phyloP scores from a whole-genome alignment of 495 filamentous ascomycete species.

The Collariella sp. region DNA sequence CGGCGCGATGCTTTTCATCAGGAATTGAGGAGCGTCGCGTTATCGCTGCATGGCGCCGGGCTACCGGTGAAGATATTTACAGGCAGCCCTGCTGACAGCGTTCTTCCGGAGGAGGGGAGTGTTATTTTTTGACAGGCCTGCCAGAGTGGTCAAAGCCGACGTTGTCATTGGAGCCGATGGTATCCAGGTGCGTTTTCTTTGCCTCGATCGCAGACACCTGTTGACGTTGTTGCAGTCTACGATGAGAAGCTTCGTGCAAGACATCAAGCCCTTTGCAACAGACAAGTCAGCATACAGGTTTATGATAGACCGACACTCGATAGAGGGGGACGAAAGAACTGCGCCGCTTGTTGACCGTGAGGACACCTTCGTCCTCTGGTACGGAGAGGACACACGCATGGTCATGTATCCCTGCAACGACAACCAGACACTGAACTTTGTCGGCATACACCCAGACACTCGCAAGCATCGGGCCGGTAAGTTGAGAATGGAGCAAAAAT shows the following conservation, averaged over 20 bases:
- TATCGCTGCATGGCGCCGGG: conserved; percentile 28
- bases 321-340: conserved; percentile 40
- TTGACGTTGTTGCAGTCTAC: conserved; percentile 17
- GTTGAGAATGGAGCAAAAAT: too few species aligned
- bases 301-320: conserved; percentile 38
- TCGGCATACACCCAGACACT: conserved; percentile 48
- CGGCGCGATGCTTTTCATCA: conserved; percentile 45
- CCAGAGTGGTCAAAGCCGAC: conserved; percentile 27
- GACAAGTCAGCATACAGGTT: conserved; percentile 58
- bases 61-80: conserved; percentile 30
- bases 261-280: conserved; percentile 35
- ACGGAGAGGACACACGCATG: conserved; percentile 41
- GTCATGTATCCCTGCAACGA: conserved; percentile 53
- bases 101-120: conserved; percentile 36
- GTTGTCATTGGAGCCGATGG: conserved; percentile 38
- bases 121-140: conserved; percentile 33
- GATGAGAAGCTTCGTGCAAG: conserved; percentile 25
- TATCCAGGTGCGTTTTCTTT: conserved; percentile 20
- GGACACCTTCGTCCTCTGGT: conserved; percentile 44
- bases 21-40: conserved; percentile 38
- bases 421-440: conserved; percentile 51
- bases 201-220: neutral
- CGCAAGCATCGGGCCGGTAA: too few species aligned
- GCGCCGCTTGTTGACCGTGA: conserved; percentile 30
- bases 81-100: conserved; percentile 33